Base-by-base conservation (phyloP, 2,329 filamentous ascomycete genomes). In the Hirsutella minnesotensis region DNA sequence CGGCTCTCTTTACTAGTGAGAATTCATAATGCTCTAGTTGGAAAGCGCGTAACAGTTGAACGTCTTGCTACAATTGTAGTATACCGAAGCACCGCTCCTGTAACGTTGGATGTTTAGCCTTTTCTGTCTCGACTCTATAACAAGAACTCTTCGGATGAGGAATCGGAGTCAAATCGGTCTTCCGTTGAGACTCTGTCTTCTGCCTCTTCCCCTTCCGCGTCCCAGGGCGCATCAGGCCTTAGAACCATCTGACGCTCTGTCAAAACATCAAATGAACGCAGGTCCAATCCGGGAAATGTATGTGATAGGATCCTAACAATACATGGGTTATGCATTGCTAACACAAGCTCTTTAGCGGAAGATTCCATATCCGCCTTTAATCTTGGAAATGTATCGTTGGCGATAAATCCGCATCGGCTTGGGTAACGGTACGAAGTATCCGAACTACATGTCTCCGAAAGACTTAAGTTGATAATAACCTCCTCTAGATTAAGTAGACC, bases 261-360 rank as follows among this genome's bases (percentile, higher is more conserved):
- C 24, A 47, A 12, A 27, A 27, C 42, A 43, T 47, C 42, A 40
- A 44, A 47, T 9, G 42, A 44, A 30, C 18, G 40, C 37, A 44
- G 29, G 2, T 42, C n/a, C 30, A 44, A 19, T 3, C 22, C 36
- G 20, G 45, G 45, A 40, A 44, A 44, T 18, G 45, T 47, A 44
- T 47, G 42, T 15, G 42, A 41, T n/a, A 47, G 2, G 24, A 47
- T 40, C 38, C 42, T 47, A 24, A 42, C 42, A 19, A 44, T 47
- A 21, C 42, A 37, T 35, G 42, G 42, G 31, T 38, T 44, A 4
- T 40, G 40, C 45, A 44, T 44, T 12, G 20, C 8, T 12, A 3
- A 21, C 16, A 42, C 45, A 18, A 46, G 16, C 42, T 42, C 29
- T 42, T 31, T 42, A 9, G 45, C 45, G 15, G 15, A 9, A 18